phyloP scores from a whole-genome alignment of 202 grass and related monocot genomes.

The Saccharum hybrid region DNA sequence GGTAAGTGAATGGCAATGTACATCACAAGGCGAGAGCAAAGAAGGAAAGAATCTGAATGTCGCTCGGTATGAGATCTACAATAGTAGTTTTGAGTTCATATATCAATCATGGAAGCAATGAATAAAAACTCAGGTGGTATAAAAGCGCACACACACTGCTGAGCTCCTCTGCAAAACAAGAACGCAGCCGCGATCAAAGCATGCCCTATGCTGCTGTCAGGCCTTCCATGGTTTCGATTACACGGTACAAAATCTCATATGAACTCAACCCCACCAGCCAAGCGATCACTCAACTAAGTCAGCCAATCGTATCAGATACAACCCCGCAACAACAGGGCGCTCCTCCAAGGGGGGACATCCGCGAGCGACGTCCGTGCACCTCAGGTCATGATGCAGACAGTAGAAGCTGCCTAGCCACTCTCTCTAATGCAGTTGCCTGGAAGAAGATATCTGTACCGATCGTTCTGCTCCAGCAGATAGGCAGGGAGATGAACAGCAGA shows the following conservation, averaged over 20 bases:
- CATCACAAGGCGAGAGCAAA: not conserved
- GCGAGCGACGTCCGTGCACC: not conserved
- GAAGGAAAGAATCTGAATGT: conserved; percentile 15
- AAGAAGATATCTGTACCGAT: conserved; percentile 81
- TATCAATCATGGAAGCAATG: conserved; percentile 57
- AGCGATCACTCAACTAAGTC: conserved; percentile 49
- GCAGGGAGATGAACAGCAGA: conserved; percentile 79
- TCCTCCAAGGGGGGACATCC: conserved; percentile 35
- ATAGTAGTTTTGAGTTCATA: conserved; percentile 55
- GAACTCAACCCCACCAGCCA: conserved; percentile 44
- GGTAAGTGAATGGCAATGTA: conserved; percentile 43
- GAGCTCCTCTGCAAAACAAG: conserved; percentile 56
- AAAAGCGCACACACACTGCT: conserved; percentile 48
- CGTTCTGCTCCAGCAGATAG: conserved; percentile 64
- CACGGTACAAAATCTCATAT: conserved; percentile 47
- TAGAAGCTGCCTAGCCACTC: conserved; percentile 57
- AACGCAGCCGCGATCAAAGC: conserved; percentile 36
- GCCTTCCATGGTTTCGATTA: conserved; percentile 42
- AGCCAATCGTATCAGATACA: conserved; percentile 52
- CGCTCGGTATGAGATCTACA: conserved; percentile 46
- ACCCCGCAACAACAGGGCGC: conserved; percentile 20
- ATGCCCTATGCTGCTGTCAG: conserved; percentile 51
- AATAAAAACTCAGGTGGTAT: conserved; percentile 54
- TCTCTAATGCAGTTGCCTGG: conserved; percentile 76
- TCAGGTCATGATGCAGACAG: conserved; percentile 23